Percentiles rank a stretch among this genome's conserved stretches.
Conservation (phyloP, 495 filamentous ascomycete genomes). For the Sordaria brevicollis region DNA sequence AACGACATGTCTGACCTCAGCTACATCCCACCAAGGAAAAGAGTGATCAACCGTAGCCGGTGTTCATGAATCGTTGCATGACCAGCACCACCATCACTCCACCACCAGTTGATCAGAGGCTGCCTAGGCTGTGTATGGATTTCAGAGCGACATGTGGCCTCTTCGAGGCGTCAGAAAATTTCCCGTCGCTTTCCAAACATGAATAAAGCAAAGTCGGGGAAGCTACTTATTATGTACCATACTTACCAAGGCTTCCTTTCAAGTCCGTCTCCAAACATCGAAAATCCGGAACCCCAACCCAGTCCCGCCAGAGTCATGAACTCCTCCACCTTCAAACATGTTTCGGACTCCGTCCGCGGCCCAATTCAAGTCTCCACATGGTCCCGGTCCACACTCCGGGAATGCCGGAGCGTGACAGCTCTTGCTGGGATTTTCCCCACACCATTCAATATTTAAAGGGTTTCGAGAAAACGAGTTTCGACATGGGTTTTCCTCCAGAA, state of each 20-base stretch:
- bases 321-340: neutral
- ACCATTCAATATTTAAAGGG: neutral
- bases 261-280: too few relatives aligned
- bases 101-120: neutral
- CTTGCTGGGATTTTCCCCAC: neutral
- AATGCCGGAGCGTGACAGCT: neutral
- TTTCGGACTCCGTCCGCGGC: neutral
- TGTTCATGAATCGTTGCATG: neutral
- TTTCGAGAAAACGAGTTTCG: neutral
- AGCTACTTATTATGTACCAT: neutral
- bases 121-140: neutral
- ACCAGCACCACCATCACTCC: neutral
- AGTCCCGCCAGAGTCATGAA: neutral
- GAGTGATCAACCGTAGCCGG: neutral
- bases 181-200: neutral
- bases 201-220: neutral
- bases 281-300: neutral
- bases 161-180: neutral
- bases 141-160: neutral
- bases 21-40: neutral
- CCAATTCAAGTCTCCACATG: neutral
- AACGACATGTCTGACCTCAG: neutral
- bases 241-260: neutral
- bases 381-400: neutral
- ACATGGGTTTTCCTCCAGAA: neutral